These are phyloP conservation scores for Elsinoe ampelina DNA, from an alignment of 2,329 filamentous ascomycete genomes.

Conservation along the genomic window DNA sequence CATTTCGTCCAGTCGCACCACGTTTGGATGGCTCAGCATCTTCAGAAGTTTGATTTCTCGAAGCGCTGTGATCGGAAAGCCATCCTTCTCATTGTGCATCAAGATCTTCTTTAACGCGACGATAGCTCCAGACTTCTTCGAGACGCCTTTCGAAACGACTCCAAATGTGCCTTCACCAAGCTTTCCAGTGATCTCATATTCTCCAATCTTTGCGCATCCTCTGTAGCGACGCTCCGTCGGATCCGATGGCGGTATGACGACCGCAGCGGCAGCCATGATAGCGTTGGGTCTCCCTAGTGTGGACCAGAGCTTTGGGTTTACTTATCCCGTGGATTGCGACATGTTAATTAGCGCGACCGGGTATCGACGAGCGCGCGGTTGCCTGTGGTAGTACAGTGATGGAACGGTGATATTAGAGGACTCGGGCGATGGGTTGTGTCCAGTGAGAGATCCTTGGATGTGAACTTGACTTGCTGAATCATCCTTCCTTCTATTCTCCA, in stretches of 20 bases:
- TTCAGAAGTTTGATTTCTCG: slow-evolving; percentile 97
- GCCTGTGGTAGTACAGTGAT: not conserved
- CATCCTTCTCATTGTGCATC: slow-evolving; percentile 99
- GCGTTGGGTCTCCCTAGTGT: not conserved
- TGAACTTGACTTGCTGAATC: not conserved
- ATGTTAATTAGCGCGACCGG: not conserved
- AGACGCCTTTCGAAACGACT: slow-evolving; percentile 84
- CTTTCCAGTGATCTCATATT: slow-evolving; percentile 69
- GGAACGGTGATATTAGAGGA: not conserved
- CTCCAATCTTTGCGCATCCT: slow-evolving; percentile 74
- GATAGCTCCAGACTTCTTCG: slow-evolving; percentile 61
- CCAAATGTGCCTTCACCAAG: slow-evolving; percentile 95
- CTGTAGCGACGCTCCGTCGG: slow-evolving; percentile 53
- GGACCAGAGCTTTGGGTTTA: not conserved
- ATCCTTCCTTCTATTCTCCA: not conserved
- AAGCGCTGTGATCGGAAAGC: slow-evolving; percentile 95
- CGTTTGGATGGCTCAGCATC: slow-evolving; percentile 82
- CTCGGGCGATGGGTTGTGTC: not conserved
- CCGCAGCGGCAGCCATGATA: slow-evolving; percentile 9
- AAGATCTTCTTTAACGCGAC: slow-evolving; percentile 97
- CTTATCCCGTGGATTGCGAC: not conserved
- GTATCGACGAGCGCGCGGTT: not conserved
- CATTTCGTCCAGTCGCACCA: slow-evolving; percentile 88
- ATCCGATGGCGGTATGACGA: slow-evolving; percentile 30
- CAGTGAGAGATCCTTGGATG: not conserved